Percentiles rank a stretch among this genome's conserved stretches.
These are phyloP conservation scores for Murraya koenigii DNA, from an alignment of 345 rosid species.

Conservation along the genomic window DNA sequence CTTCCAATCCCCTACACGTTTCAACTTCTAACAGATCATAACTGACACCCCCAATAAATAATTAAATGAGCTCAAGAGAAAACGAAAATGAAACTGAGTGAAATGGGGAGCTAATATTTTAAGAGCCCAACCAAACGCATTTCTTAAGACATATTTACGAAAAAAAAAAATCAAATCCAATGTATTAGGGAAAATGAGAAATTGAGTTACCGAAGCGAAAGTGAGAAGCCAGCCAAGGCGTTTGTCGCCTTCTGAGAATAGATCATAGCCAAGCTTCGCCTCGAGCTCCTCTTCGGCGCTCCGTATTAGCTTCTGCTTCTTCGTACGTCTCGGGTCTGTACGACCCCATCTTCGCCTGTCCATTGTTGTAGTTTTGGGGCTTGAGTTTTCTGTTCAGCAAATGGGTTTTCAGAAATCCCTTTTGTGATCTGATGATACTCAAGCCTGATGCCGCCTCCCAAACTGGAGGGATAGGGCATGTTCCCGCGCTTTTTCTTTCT, in stretches of 20 bases:
- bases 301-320: slow-evolving; percentile 64
- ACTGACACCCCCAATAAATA: background rate
- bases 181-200: background rate
- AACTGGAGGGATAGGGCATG: background rate
- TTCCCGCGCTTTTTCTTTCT: slow-evolving; percentile 12
- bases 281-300: slow-evolving; percentile 82
- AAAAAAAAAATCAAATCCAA: background rate
- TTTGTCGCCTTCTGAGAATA: slow-evolving; percentile 83
- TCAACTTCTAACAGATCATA: background rate
- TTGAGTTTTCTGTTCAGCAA: background rate
- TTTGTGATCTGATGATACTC: background rate
- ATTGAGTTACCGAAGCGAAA: slow-evolving; percentile 61
- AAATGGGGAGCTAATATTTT: background rate
- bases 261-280: slow-evolving; percentile 80
- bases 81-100: background rate
- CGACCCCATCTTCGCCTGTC: slow-evolving; percentile 50
- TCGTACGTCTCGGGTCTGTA: slow-evolving; percentile 46
- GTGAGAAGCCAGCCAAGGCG: slow-evolving; percentile 96
- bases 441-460: background rate
- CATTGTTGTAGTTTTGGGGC: background rate
- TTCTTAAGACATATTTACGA: background rate
- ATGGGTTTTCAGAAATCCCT: background rate
- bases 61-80: background rate
- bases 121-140: background rate
- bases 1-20: background rate